Percentiles rank a stretch among this genome's conserved stretches.
These are phyloP conservation scores for Rosa chinensis DNA, from an alignment of 306 rosid species.

Conservation along the genomic window DNA sequence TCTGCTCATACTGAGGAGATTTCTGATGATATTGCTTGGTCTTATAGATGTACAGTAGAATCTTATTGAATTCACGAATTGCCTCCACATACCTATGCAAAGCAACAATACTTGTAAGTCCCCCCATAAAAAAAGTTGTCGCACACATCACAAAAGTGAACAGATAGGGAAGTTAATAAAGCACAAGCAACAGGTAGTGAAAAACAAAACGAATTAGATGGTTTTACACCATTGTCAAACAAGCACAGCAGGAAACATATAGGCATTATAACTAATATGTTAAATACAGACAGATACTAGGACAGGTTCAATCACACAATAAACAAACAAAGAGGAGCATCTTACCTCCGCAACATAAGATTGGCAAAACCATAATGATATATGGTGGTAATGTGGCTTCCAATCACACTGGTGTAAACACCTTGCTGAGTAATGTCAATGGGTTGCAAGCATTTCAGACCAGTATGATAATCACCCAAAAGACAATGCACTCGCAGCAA, in stretches of 20 bases:
- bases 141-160: neutral
- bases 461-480: slow-evolving; percentile 95
- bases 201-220: neutral
- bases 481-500: slow-evolving; percentile 92
- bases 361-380: slow-evolving; percentile 97
- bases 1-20: slow-evolving; percentile 95
- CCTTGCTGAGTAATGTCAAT: slow-evolving; percentile 89
- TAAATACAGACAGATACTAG: neutral
- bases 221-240: neutral
- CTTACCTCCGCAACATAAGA: slow-evolving; percentile 91
- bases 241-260: neutral
- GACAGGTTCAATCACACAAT: neutral
- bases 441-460: slow-evolving; percentile 77
- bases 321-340: neutral
- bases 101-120: neutral
- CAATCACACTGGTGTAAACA: slow-evolving; percentile 76
- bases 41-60: slow-evolving; percentile 76
- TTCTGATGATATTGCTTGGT: slow-evolving; percentile 82
- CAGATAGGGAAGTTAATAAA: too few species aligned
- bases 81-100: slow-evolving; percentile 82
- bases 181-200: neutral
- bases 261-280: neutral
- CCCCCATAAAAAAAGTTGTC: neutral
- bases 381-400: slow-evolving; percentile 88
- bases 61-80: slow-evolving; percentile 86